phyloP scores from a whole-genome alignment of 768 basidiomycete genomes.

The Floccularia luteovirens region DNA sequence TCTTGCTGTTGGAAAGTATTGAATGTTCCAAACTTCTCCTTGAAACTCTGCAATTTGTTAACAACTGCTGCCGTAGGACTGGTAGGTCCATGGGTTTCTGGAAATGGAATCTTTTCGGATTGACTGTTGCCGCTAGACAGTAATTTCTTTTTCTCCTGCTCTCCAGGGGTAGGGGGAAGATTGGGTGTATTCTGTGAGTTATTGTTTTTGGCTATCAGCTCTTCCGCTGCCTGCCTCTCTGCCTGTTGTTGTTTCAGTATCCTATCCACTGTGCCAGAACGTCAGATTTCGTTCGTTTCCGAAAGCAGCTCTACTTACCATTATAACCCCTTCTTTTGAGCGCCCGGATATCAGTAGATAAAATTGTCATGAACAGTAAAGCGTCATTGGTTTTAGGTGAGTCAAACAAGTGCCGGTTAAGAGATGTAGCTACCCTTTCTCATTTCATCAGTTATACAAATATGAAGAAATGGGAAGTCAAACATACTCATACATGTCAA shows the following conservation, averaged over 20 bases:
- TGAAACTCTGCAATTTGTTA: no score
- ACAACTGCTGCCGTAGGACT: no score
- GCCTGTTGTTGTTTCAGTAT: constrained; percentile 81
- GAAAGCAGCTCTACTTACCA: constrained; percentile 31
- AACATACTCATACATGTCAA: constrained; percentile 91
- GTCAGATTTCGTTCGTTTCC: constrained; percentile 9
- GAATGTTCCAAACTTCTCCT: no score
- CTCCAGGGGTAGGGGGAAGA: constrained; percentile 6
- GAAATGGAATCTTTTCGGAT: no score
- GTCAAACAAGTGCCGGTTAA: constrained; percentile 76
- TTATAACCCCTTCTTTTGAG: constrained; percentile 83
- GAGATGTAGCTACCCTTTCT: constrained; percentile 70
- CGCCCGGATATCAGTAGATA: constrained; percentile 83
- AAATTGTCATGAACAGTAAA: constrained; percentile 85
- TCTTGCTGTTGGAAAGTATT: no score
- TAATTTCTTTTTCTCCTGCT: no score
- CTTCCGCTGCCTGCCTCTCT: constrained; percentile 50
- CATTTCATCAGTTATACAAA: not conserved
- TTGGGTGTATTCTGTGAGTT: constrained; percentile 19
- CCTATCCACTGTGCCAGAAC: constrained; percentile 60
- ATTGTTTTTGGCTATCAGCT: constrained; percentile 28
- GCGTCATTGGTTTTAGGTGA: constrained; percentile 80
- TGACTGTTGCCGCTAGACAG: no score
- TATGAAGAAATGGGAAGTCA: not conserved
- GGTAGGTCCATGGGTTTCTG: no score